These are phyloP conservation scores for Globisporangium okanoganense DNA, from an alignment of 352 stramenopile species.

Conservation along the genomic window DNA sequence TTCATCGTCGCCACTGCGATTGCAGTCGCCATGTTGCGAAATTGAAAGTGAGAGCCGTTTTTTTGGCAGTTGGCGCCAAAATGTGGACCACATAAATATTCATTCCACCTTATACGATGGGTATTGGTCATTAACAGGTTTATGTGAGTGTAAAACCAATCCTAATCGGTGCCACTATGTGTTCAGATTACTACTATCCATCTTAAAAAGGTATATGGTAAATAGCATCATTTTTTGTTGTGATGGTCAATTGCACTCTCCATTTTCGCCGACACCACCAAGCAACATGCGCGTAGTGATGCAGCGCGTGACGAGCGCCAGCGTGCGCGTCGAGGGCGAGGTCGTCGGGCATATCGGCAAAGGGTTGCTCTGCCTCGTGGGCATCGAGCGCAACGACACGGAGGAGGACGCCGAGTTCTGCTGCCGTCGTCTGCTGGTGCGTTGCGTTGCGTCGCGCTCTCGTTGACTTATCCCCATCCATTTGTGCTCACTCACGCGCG, in stretches of 20 bases:
- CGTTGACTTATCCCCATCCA: not conserved
- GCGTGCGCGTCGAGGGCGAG: constrained; percentile 71
- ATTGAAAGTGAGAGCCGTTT: too few species aligned
- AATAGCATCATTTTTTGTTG: too few species aligned
- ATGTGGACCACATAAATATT: too few species aligned
- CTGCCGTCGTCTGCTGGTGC: constrained; percentile 71
- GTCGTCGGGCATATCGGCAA: constrained; percentile 73
- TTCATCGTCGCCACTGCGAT: constrained; percentile 6
- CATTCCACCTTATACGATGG: too few species aligned
- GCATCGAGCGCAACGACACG: constrained; percentile 71
- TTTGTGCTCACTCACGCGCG: not conserved
- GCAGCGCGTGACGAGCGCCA: constrained; percentile 77
- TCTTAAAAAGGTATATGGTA: not conserved
- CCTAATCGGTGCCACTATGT: too few species aligned
- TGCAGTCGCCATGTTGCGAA: not conserved
- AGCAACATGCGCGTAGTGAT: constrained; percentile 69
- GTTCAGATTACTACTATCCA: too few species aligned
- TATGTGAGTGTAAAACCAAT: too few species aligned
- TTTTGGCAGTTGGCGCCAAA: too few species aligned
- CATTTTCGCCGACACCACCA: not conserved
- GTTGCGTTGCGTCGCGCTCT: not conserved
- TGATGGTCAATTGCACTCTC: too few species aligned
- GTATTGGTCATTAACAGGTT: too few species aligned
- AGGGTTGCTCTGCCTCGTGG: constrained; percentile 76
- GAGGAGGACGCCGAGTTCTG: constrained; percentile 82